Conservation (phyloP, 805 yeast species). For the Jamesozyma piceae region DNA sequence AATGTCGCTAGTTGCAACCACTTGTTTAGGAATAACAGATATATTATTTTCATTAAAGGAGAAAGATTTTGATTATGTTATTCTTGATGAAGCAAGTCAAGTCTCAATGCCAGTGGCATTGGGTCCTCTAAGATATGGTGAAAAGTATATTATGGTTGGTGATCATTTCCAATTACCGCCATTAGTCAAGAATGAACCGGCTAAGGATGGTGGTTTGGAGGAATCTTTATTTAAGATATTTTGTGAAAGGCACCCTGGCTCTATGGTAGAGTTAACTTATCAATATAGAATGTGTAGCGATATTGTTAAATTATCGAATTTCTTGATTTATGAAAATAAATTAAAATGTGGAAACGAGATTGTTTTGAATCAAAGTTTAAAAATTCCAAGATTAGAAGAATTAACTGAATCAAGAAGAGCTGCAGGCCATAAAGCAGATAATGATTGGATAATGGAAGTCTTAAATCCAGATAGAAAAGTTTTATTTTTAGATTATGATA, state of each 20-base stretch:
- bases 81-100: constrained; percentile 94
- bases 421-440: background rate
- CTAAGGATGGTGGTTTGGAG: constrained; percentile 49
- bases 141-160: constrained; percentile 85
- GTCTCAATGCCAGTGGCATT: constrained; percentile 83
- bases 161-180: constrained; percentile 95
- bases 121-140: constrained; percentile 75
- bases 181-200: constrained; percentile 58
- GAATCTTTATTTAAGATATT: constrained; percentile 67
- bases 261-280: constrained; percentile 65
- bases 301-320: constrained; percentile 74
- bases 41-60: constrained; percentile 24
- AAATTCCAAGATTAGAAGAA: constrained; percentile 27
- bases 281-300: constrained; percentile 93
- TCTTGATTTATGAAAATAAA: constrained; percentile 63
- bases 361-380: constrained; percentile 52
- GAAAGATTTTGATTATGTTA: constrained; percentile 77
- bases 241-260: constrained; percentile 61
- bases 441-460: constrained; percentile 48
- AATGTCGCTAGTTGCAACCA: constrained; percentile 76
- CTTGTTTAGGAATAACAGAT: constrained; percentile 61
- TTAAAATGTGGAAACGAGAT: constrained; percentile 62
- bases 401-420: constrained; percentile 4
- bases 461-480: constrained; percentile 53
- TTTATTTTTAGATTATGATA: constrained; percentile 75